Evolutionary conservation across 31 red algal genomes (phyloP), one percentile per base, ranked within the genome.

Genomic region (Porphyra umbilicalis): DNA sequence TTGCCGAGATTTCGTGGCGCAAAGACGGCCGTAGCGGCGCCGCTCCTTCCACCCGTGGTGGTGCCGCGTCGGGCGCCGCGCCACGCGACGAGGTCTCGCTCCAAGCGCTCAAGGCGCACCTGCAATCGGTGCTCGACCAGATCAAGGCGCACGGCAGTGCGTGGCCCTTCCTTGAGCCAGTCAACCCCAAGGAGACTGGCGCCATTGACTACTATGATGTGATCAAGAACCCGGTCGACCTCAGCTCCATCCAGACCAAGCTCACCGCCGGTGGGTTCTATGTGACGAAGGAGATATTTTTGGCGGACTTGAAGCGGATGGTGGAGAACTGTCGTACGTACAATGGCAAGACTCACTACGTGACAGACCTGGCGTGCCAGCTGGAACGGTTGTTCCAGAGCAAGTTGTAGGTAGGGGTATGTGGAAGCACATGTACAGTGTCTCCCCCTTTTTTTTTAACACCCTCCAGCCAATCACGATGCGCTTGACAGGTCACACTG

Each of bases 191-290:
- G 67, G 85, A 95, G 74, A 99, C 97, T 68, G 97, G 97, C 75
- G 97, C 97, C 1, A 85, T 90, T 81, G 93, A 99, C 83, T 99
- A 99, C 79, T 99, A 99, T 75, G 90, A 99, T 8, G 91, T 99
- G 11, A 96, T 99, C 75, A 99, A 99, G 88, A 99, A 99, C 75
- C 97, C 97, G 39, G 94, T 99, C 82, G 97, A 99, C 79, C 81
- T 99, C 79, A 85, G 80, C 34, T 91, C 91, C 16, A 99, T 99
- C 82, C 97, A 99, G 76, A 81, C 91, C 33, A 76, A 88, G 79
- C 85, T 99, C n/a, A 90, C 96, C 78, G 46, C 83, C 33, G 93
- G 97, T n/a, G 88, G 92, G 86, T 99, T 94, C 68, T 99, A 99
- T 75, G 94, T 99, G 18, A 96, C 94, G 11, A 95, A 93, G 80